These are phyloP conservation scores for Paecilomyces variotii DNA, from an alignment of 2,329 filamentous ascomycete genomes.

Conservation along the genomic window DNA sequence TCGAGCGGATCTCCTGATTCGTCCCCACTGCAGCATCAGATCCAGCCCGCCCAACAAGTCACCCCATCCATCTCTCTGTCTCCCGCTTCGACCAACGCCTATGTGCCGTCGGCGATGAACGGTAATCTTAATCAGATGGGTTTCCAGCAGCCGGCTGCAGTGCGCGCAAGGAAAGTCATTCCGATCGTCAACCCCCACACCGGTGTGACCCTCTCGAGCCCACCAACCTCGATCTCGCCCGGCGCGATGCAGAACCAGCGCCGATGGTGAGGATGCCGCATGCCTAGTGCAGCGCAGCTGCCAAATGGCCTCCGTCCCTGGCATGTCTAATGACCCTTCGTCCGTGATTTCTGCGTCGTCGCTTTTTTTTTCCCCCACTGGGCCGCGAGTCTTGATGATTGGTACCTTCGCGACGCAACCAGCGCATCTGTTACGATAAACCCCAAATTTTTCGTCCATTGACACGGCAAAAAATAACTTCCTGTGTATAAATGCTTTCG, in stretches of 20 bases:
- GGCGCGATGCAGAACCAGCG: constrained; percentile 51
- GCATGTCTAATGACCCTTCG: constrained; percentile 25
- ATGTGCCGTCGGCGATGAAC: constrained; percentile 59
- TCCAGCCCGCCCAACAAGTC: constrained; percentile 63
- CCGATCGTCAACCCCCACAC: constrained; percentile 96
- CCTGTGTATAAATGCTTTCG: constrained; percentile 28
- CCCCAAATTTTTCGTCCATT: constrained; percentile 3
- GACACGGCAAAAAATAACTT: constrained; percentile 18
- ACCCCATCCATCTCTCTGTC: constrained; percentile 68
- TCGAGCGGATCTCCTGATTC: constrained; percentile 90
- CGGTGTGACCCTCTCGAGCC: constrained; percentile 79
- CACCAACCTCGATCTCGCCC: constrained; percentile 64
- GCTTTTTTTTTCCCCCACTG: background rate
- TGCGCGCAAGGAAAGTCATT: constrained; percentile 87
- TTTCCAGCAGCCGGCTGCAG: constrained; percentile 82
- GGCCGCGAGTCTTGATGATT: background rate
- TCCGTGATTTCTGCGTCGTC: constrained; percentile 26
- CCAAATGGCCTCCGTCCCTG: constrained; percentile 18
- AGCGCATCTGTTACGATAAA: constrained; percentile 14
- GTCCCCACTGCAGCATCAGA: constrained; percentile 80
- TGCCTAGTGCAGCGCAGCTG: constrained; percentile 15
- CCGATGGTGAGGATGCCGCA: constrained; percentile 28
- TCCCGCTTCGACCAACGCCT: constrained; percentile 44
- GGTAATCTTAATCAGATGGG: constrained; percentile 65
- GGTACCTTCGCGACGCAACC: constrained; percentile 7